phyloP scores from a whole-genome alignment of 768 basidiomycete genomes.

The Tylopilus intermedius region DNA sequence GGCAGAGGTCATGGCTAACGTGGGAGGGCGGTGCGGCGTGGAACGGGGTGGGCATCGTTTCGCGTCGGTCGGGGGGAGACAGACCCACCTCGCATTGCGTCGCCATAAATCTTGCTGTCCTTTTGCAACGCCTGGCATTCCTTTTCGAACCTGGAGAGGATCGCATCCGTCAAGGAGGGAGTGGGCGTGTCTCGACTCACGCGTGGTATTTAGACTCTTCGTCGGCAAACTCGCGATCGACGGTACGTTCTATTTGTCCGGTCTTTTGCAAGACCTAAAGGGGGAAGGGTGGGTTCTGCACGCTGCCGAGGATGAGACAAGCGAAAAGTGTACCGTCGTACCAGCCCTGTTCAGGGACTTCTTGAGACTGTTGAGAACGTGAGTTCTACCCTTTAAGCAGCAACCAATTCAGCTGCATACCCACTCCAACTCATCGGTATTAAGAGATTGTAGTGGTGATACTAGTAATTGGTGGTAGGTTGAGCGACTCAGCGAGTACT shows the following conservation, averaged over 20 bases:
- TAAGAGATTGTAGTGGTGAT: neutral
- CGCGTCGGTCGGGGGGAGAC: neutral
- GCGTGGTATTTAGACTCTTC: slow-evolving; percentile 88
- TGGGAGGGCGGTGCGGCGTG: neutral
- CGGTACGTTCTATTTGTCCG: slow-evolving; percentile 93
- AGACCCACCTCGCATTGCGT: slow-evolving; percentile 82
- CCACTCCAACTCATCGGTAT: slow-evolving; percentile 52
- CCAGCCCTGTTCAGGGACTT: slow-evolving; percentile 89
- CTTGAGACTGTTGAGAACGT: slow-evolving; percentile 61
- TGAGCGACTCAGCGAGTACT: too few relatives aligned
- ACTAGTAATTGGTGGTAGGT: too few relatives aligned
- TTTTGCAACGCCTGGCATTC: slow-evolving; percentile 91
- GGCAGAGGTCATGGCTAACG: slow-evolving; percentile 85
- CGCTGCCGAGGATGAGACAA: neutral
- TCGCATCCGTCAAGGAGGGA: slow-evolving; percentile 1
- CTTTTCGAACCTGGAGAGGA: slow-evolving; percentile 77
- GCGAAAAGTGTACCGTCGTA: slow-evolving; percentile 61
- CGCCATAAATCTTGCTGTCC: slow-evolving; percentile 90
- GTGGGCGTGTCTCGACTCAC: slow-evolving; percentile 41
- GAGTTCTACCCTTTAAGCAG: neutral
- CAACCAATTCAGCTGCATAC: slow-evolving; percentile 24
- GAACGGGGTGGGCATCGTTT: neutral
- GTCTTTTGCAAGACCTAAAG: slow-evolving; percentile 91
- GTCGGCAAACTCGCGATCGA: slow-evolving; percentile 89
- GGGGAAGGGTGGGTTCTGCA: slow-evolving; percentile 5